phyloP scores from a whole-genome alignment of 1,284 basidiomycete species.

The Ustilago crameri region DNA sequence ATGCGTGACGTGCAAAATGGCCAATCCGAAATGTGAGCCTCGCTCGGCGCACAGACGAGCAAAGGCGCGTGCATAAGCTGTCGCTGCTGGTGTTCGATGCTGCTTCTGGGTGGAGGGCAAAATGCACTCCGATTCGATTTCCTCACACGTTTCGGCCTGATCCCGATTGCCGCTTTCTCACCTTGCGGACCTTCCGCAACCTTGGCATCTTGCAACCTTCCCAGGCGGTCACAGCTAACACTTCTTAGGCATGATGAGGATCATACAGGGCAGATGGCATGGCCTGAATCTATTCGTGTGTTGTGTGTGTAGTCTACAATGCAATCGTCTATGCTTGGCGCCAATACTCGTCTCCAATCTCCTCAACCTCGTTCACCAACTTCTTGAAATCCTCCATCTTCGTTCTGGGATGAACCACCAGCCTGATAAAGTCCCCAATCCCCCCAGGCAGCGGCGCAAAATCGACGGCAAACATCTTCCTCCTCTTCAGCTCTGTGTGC shows the following conservation, averaged over 20 bases:
- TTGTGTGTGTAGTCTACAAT: background rate
- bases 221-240: too few species aligned
- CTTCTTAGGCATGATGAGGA: too few species aligned
- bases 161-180: background rate
- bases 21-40: too few species aligned
- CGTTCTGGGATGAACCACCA: constrained; percentile 62
- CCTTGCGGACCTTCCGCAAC: too few species aligned
- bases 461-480: constrained; percentile 58
- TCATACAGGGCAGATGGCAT: too few species aligned
- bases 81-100: too few species aligned
- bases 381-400: constrained; percentile 37
- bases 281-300: background rate
- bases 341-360: constrained; percentile 45
- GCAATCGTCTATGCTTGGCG: constrained; percentile 9
- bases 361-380: constrained; percentile 52
- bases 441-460: constrained; percentile 58
- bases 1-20: too few species aligned
- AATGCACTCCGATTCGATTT: background rate
- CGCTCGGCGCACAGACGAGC: constrained; percentile 1
- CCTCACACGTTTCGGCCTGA: background rate
- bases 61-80: constrained; percentile 5
- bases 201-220: too few species aligned
- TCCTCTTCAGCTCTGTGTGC: constrained; percentile 32
- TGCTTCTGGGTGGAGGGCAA: constrained; percentile 18
- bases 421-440: constrained; percentile 54